Evolutionary conservation across 2,329 filamentous ascomycete species (phyloP), one percentile per base, ranked within the genome.

Genomic region (Salinomyces thailandicus): DNA sequence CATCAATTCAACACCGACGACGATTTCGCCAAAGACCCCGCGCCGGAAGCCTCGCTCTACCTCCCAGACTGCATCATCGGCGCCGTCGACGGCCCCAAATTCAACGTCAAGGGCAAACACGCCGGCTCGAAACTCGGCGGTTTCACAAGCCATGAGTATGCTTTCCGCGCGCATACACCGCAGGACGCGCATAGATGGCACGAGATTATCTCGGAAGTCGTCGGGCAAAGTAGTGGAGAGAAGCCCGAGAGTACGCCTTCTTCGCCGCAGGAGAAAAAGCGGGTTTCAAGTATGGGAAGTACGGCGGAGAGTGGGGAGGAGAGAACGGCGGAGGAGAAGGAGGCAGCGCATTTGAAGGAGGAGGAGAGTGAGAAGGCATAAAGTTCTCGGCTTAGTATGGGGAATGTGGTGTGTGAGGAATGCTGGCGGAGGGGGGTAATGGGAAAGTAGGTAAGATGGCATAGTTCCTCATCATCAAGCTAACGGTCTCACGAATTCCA

Each of bases 1-100:
- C 91, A 98, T 65, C 87, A 95, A 62, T 98, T 93, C 71, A 93
- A 93, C 64, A 86, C 93, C 54, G 81, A 84, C 56, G 89, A 96
- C 53, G 72, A 79, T 51, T 71, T 75, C 54, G 65, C 64, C 39
- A 69, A 75, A 51, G 85, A 93, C 43, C 85, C 85, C 7, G 71
- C 73, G 38, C 89, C 91, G 0, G 89, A 98, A 58, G 68, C 91
- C 27, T 91, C 83, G 11, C 76, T 98, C 48, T 96, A 89, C 61
- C 77, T 98, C 1, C 87, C 91, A 8, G 91, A 98, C 51, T 93
- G 89, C 50, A 62, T 79, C 31, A 74, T 96, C 39, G 85, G 86
- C 39, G 71, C 67, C 15, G 61, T 76, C 18, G 77, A 71, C 47
- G 86, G 82, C 36, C 74, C 80, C 42, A 95, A 93, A 62, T 96